Conservation (phyloP, 352 stramenopile species). For the Pythium aristosporum region DNA sequence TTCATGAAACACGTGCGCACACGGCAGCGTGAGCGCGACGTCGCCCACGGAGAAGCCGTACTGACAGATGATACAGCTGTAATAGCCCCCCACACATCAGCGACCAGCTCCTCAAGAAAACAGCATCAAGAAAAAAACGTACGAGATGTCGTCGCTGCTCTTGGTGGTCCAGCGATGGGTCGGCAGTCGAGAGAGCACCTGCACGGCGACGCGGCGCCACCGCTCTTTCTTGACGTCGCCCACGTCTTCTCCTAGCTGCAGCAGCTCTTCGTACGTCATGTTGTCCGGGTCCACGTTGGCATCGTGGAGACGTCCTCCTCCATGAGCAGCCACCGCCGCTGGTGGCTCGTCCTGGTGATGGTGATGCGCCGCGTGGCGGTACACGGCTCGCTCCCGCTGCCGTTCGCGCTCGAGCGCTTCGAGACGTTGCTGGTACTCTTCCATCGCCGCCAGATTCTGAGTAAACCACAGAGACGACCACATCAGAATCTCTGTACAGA, state of each 20-base stretch:
- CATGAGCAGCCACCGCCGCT: not conserved
- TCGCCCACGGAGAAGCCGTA: conserved; percentile 61
- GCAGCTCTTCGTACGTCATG: conserved; percentile 81
- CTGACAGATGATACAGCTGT: conserved; percentile 73
- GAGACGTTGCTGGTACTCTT: conserved; percentile 55
- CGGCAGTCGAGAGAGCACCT: conserved; percentile 64
- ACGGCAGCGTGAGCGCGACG: conserved; percentile 63
- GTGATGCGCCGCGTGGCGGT: not conserved
- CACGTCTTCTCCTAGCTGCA: conserved; percentile 65
- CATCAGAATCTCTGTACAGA: not conserved
- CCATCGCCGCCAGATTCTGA: conserved; percentile 70
- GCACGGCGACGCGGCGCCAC: conserved; percentile 58
- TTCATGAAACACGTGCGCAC: conserved; percentile 77
- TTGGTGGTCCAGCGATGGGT: conserved; percentile 52
- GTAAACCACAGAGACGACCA: not conserved
- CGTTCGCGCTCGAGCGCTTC: conserved; percentile 11
- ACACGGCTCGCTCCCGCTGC: not conserved
- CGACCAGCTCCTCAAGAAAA: not conserved
- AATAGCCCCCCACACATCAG: not conserved
- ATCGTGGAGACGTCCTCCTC: conserved; percentile 12
- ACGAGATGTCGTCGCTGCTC: conserved; percentile 51
- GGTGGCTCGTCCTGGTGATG: not conserved
- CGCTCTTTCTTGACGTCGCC: conserved; percentile 78
- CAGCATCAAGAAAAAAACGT: conserved; percentile 26
- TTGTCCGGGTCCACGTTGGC: conserved; percentile 61